A percentile compares a stretch with the other conserved stretches of the same genome.
These are phyloP conservation scores for Roridomyces roridus DNA, from an alignment of 768 basidiomycete species.

Conservation along the genomic window DNA sequence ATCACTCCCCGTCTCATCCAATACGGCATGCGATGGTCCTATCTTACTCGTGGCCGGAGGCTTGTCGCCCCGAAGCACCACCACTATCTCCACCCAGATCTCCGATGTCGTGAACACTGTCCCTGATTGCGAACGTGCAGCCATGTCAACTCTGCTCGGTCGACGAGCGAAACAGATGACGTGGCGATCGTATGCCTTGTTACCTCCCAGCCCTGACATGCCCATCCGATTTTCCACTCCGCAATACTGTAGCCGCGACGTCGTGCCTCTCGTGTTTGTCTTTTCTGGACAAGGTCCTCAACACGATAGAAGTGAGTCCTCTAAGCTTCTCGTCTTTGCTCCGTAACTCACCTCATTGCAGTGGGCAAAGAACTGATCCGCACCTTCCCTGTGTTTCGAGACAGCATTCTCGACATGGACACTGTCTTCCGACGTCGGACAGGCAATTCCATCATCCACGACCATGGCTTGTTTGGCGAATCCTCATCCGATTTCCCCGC, in stretches of 20 bases:
- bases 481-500: constrained; percentile 21
- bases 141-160: constrained; percentile 18
- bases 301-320: constrained; percentile 40
- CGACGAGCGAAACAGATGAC: constrained; percentile 18
- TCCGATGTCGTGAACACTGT: neutral
- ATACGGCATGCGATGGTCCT: constrained; percentile 6
- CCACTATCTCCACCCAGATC: constrained; percentile 13
- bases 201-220: neutral
- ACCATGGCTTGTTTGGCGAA: constrained; percentile 41
- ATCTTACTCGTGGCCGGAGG: constrained; percentile 33
- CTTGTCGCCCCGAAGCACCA: constrained; percentile 32
- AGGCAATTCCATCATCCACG: constrained; percentile 42
- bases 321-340: neutral
- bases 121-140: neutral
- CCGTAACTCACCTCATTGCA: constrained; percentile 16
- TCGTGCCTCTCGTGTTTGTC: constrained; percentile 42
- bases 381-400: constrained; percentile 42
- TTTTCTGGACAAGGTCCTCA: constrained; percentile 49
- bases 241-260: constrained; percentile 28
- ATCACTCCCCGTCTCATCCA: too few relatives aligned
- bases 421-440: constrained; percentile 32
- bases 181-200: constrained; percentile 26
- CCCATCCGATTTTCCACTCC: constrained; percentile 33
- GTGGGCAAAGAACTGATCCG: constrained; percentile 45
- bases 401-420: constrained; percentile 46